These are phyloP conservation scores for Trypanosomatidae sp. DNA, from an alignment of 208 protist species.

Conservation along the genomic window DNA sequence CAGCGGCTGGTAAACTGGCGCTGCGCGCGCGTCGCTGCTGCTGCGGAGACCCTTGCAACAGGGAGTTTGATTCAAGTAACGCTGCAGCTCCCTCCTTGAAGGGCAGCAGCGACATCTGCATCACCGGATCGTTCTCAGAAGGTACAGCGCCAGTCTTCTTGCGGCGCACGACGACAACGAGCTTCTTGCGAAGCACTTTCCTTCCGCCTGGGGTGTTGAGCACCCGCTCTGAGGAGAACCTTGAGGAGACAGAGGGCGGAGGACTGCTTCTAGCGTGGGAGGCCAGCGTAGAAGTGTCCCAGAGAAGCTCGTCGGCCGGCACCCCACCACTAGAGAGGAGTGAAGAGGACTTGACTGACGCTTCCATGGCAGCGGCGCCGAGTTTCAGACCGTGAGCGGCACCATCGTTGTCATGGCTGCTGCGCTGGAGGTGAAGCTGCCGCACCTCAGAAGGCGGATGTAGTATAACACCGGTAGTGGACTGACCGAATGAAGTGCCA, in stretches of 20 bases:
- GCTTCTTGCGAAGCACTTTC: constrained; percentile 58
- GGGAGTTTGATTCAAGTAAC: not conserved
- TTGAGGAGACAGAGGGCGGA: constrained; percentile 2
- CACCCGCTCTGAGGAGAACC: not conserved
- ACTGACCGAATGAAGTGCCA: not conserved
- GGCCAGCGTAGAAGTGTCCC: constrained; percentile 4
- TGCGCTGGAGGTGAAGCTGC: not conserved
- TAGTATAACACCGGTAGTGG: not conserved
- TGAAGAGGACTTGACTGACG: constrained; percentile 1
- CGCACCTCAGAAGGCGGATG: not conserved
- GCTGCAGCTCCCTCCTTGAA: constrained; percentile 22
- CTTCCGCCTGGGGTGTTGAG: constrained; percentile 7
- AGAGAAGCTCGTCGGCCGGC: constrained; percentile 23
- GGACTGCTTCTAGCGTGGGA: constrained; percentile 1
- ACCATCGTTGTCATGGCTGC: not conserved
- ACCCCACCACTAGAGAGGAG: constrained; percentile 20
- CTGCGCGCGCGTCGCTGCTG: constrained; percentile 1
- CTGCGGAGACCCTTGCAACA: not conserved
- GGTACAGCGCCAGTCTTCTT: constrained; percentile 19
- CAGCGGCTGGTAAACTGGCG: not conserved
- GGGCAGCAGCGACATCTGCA: constrained; percentile 38
- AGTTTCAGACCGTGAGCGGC: not conserved
- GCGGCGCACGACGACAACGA: constrained; percentile 45
- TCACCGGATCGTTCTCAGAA: constrained; percentile 41
- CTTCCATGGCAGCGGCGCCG: not conserved